Base-by-base conservation (phyloP, 2,329 filamentous ascomycete species). In the Fusarium sp. region DNA sequence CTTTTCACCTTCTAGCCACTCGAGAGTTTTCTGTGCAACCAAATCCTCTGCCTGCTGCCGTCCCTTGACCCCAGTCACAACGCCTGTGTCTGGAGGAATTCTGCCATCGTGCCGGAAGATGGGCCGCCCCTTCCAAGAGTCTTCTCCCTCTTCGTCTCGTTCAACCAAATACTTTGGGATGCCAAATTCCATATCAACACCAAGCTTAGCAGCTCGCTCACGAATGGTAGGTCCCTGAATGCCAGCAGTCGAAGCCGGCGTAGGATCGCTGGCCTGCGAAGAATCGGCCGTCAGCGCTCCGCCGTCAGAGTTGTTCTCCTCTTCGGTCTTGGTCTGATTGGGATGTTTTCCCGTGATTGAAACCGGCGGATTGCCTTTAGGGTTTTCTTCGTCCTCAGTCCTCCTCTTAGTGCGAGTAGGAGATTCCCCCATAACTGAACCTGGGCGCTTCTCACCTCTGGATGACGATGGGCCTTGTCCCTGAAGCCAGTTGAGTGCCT, bases 21-120 rank as follows among this genome's bases (percentile, higher is more conserved):
- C 64, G 16, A 85, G 66, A 4, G 86, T 72, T 31, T 71, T 65
- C 65, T 80, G 77, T 0, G 84, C 82, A 6, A 86, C 73, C 56
- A 72, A 74, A 62, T 81, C 76, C 68, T 75, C 81, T 2, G 82
- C 77, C 12, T 74, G 62, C 44, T 74, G 77, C 69, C 77, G 79
- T 4, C 80, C 78, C 6, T 74, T 73, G 11, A 82, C 72, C 7
- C 77, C 71, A 2, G 42, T 55, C 7, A 85, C 79, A 8, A 67
- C 30, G 5, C 80, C 80, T 1, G 83, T 51, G 5, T 66, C 71
- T 2, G 67, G 53, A 1, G 82, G 81, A 8, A 82, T 67, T 3
- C 62, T 64, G 2, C 62, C 64, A 25, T 76, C 74, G 18, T 74
- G 60, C n/a, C 70, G 70, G 57, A 82, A 83, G 53, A 77, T 64